phyloP scores from a whole-genome alignment of 257 asterid species.

The Salvia rosmarinus region DNA sequence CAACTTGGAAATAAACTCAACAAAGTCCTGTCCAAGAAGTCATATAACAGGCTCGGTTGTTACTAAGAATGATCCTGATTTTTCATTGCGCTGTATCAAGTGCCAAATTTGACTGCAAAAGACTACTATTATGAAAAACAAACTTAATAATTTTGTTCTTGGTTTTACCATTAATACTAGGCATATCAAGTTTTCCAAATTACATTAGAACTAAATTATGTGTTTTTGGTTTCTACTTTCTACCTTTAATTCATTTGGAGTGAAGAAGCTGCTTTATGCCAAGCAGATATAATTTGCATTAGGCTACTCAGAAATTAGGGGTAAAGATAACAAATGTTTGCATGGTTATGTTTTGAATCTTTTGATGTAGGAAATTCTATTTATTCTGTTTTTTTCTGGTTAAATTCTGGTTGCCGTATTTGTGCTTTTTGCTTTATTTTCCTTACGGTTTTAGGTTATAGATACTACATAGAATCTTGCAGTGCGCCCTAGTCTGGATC shows the following conservation, averaged over 20 bases:
- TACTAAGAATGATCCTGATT: background rate
- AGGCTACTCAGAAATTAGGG: background rate
- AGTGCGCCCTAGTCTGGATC: background rate
- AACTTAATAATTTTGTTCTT: background rate
- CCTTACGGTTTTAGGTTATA: background rate
- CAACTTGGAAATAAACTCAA: background rate
- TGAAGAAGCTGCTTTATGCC: background rate
- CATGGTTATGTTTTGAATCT: background rate
- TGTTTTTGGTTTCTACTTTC: slow-evolving; percentile 11
- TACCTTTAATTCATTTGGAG: background rate
- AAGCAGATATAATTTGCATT: slow-evolving; percentile 10
- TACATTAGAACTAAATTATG: background rate
- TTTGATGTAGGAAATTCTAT: background rate
- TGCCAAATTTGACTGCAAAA: background rate
- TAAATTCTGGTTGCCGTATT: background rate
- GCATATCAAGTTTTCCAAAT: background rate
- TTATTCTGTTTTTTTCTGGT: slow-evolving; percentile 4
- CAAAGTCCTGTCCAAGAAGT: background rate
- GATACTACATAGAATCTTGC: background rate
- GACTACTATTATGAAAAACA: background rate
- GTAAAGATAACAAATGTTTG: background rate
- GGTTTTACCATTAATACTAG: background rate
- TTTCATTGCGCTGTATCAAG: slow-evolving; percentile 3
- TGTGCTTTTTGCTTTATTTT: background rate
- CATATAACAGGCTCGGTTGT: background rate